phyloP scores from a whole-genome alignment of 2,329 filamentous ascomycete species.

The Chaetomium sp. region DNA sequence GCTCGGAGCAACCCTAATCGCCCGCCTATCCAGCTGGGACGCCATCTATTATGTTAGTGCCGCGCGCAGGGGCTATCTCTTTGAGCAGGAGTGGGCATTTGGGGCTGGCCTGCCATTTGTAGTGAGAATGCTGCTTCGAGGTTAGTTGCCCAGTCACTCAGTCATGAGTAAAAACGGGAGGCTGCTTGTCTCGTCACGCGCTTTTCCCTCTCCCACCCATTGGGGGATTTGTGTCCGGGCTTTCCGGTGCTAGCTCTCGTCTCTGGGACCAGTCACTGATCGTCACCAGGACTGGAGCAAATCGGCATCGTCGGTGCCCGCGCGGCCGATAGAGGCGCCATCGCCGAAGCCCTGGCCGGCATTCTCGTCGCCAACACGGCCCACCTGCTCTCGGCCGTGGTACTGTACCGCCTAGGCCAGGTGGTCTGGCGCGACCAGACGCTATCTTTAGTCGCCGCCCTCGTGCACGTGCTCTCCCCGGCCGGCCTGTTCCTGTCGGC shows the following conservation, averaged over 20 bases:
- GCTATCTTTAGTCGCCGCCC: conserved; percentile 68
- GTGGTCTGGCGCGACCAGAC: conserved; percentile 54
- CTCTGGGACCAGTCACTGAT: neutral
- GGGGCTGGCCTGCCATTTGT: conserved; percentile 53
- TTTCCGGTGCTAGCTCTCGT: neutral
- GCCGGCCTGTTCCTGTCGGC: conserved; percentile 88
- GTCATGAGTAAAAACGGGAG: neutral
- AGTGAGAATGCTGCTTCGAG: conserved; percentile 43
- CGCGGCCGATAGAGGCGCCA: conserved; percentile 3
- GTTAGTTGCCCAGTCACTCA: conserved; percentile 34
- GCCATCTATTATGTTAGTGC: conserved; percentile 72
- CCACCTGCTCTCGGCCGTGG: conserved; percentile 74
- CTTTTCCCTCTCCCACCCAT: neutral
- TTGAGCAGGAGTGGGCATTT: conserved; percentile 88
- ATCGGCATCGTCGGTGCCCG: conserved; percentile 11
- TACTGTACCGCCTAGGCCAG: conserved; percentile 68
- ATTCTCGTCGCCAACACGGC: conserved; percentile 70
- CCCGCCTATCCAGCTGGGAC: conserved; percentile 75
- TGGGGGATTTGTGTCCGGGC: neutral
- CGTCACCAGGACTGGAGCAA: conserved; percentile 2
- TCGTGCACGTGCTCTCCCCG: conserved; percentile 80
- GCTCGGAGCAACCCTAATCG: conserved; percentile 43
- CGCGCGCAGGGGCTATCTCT: conserved; percentile 65
- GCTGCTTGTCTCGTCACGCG: neutral
- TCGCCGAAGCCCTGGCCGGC: conserved; percentile 53